Evolutionary conservation across 768 basidiomycete species (phyloP).

Genomic region (Tulasnella sp.): DNA sequence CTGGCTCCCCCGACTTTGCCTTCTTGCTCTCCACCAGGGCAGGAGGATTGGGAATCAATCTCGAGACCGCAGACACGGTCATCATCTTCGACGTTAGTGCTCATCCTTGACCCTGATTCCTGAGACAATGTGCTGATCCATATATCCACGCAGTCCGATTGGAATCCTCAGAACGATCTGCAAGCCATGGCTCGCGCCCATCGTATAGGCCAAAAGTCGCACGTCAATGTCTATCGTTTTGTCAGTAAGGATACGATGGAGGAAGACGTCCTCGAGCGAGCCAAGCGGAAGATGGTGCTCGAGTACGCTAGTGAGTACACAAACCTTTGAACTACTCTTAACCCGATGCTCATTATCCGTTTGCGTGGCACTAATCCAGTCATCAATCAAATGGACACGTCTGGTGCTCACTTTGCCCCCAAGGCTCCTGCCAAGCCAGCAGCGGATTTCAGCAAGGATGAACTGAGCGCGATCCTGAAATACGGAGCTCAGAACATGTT

Average conservation of each 20-base stretch:
- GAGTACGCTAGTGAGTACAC: constrained; percentile 97
- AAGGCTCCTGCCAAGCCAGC: constrained; percentile 63
- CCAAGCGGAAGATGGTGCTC: constrained; percentile 98
- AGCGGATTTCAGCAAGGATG: constrained; percentile 73
- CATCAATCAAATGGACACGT: constrained; percentile 99
- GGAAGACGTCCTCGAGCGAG: constrained; percentile 94
- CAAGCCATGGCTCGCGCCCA: constrained; percentile 99
- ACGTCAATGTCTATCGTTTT: constrained; percentile 96
- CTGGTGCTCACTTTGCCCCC: constrained; percentile 86
- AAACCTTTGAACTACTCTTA: background rate
- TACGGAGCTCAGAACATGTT: constrained; percentile 99
- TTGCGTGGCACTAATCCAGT: constrained; percentile 53
- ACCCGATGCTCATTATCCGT: constrained; percentile 2
- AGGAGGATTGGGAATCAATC: constrained; percentile 94
- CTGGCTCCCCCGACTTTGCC: constrained; percentile 87
- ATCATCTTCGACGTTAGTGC: constrained; percentile 90
- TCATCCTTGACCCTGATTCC: background rate
- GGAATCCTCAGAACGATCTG: constrained; percentile 97
- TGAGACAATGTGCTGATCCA: background rate
- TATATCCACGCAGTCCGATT: constrained; percentile 56
- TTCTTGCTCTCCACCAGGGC: constrained; percentile 94
- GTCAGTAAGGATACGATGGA: constrained; percentile 99
- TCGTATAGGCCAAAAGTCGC: constrained; percentile 96
- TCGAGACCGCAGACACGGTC: constrained; percentile 97
- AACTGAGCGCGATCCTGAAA: constrained; percentile 92